Percentiles rank a stretch among this genome's conserved stretches.
Conservation (phyloP, 2,329 filamentous ascomycete species). For the Fusarium mexicanum region DNA sequence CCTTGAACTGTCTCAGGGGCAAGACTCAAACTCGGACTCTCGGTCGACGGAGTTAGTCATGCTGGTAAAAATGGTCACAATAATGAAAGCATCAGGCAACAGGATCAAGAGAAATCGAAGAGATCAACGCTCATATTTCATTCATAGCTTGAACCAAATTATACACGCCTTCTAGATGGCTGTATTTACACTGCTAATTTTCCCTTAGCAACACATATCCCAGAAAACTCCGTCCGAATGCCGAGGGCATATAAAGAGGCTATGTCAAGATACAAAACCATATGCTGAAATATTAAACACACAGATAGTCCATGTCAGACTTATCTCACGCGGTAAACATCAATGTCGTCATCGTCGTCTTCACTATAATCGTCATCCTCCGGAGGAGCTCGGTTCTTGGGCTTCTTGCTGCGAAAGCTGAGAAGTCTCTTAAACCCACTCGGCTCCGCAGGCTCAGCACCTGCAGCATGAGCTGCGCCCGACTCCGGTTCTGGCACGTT, state of each 20-base stretch:
- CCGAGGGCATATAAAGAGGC: slow-evolving; percentile 6
- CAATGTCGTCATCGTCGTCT: slow-evolving; percentile 38
- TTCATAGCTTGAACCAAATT: slow-evolving; percentile 16
- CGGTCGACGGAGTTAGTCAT: neutral
- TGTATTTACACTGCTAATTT: slow-evolving; percentile 21
- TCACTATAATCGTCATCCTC: slow-evolving; percentile 44
- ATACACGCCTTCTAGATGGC: slow-evolving; percentile 13
- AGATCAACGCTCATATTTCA: slow-evolving; percentile 7
- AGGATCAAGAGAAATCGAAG: neutral
- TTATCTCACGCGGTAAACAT: slow-evolving; percentile 34
- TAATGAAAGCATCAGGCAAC: neutral
- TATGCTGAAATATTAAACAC: slow-evolving; percentile 9
- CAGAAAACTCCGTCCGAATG: slow-evolving; percentile 21
- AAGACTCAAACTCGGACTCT: neutral
- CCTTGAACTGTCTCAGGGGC: slow-evolving; percentile 28
- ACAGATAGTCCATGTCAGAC: slow-evolving; percentile 9
- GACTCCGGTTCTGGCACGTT: slow-evolving; percentile 45
- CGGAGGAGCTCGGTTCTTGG: slow-evolving; percentile 27
- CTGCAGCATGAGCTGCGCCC: slow-evolving; percentile 17
- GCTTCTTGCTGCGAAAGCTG: slow-evolving; percentile 55
- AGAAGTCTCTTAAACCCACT: slow-evolving; percentile 57
- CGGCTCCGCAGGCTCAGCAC: slow-evolving; percentile 39
- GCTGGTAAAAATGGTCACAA: neutral
- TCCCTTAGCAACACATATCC: slow-evolving; percentile 4
- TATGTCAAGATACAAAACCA: slow-evolving; percentile 11